phyloP scores from a whole-genome alignment of 495 filamentous ascomycete genomes.

The Lindgomyces ingoldianus region DNA sequence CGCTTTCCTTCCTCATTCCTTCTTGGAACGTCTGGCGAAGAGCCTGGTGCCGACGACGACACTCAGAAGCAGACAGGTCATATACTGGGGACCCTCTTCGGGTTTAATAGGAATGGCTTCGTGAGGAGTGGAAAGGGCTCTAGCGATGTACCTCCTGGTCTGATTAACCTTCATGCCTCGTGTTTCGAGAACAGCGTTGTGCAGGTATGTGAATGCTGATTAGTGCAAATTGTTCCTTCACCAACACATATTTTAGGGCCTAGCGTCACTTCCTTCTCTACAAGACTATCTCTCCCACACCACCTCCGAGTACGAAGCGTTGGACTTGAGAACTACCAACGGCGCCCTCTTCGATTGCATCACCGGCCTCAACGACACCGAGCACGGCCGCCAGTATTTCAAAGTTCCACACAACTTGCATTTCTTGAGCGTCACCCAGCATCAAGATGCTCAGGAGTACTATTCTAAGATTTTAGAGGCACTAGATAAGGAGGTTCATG shows the following conservation, averaged over 20 bases:
- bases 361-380: slow-evolving; percentile 62
- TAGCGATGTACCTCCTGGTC: slow-evolving; percentile 62
- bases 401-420: slow-evolving; percentile 80
- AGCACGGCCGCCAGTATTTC: slow-evolving; percentile 67
- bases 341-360: slow-evolving; percentile 65
- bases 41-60: slow-evolving; percentile 1
- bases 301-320: slow-evolving; percentile 48
- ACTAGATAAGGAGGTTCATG: slow-evolving; percentile 73
- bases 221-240: background rate
- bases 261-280: slow-evolving; percentile 73
- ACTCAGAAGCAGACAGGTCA: slow-evolving; percentile 11
- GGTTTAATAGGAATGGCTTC: slow-evolving; percentile 59
- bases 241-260: slow-evolving; percentile 44
- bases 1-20: background rate
- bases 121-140: slow-evolving; percentile 36
- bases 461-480: slow-evolving; percentile 86
- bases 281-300: slow-evolving; percentile 51
- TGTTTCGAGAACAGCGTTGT: slow-evolving; percentile 98
- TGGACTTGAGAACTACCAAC: slow-evolving; percentile 49
- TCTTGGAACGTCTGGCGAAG: background rate
- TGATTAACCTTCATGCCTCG: slow-evolving; percentile 91
- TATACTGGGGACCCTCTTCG: slow-evolving; percentile 62
- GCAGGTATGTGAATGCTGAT: slow-evolving; percentile 18
- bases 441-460: slow-evolving; percentile 98
- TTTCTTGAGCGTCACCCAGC: slow-evolving; percentile 88